Percentiles rank a stretch among this genome's conserved stretches.
These are phyloP conservation scores for Hanseniaspora guilliermondii DNA, from an alignment of 805 yeast genomes.

Conservation along the genomic window DNA sequence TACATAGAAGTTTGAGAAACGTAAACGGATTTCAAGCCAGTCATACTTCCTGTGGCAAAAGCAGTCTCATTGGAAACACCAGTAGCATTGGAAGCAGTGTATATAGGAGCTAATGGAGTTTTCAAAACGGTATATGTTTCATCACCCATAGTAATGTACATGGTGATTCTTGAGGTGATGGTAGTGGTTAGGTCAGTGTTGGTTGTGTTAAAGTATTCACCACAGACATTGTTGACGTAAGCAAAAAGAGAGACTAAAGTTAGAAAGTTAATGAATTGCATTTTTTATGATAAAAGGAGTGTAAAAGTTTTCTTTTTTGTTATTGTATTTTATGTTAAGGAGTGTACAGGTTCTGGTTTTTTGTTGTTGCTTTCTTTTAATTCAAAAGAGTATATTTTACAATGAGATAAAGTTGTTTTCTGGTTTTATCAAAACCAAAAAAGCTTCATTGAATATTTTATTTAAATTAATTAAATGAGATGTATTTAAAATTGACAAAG, in stretches of 20 bases:
- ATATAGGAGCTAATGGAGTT: conserved; percentile 14
- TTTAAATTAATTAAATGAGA: too few species aligned
- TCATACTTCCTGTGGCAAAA: conserved; percentile 16
- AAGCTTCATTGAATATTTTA: too few species aligned
- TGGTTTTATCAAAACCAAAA: neutral
- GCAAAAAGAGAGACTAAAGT: conserved; percentile 8
- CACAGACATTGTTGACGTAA: neutral
- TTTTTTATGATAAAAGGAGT: neutral
- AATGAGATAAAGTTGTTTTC: neutral
- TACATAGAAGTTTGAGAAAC: conserved; percentile 7
- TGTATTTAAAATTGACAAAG: too few species aligned
- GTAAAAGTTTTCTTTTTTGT: neutral
- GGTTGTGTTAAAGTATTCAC: conserved; percentile 17
- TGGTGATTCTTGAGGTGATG: conserved; percentile 12
- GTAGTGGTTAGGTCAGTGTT: conserved; percentile 3
- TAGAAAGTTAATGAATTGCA: conserved; percentile 1
- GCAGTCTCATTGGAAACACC: neutral
- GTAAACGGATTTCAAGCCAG: conserved; percentile 16
- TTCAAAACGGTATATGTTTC: conserved; percentile 10
- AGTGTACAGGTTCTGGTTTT: conserved; percentile 4
- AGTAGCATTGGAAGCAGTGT: conserved; percentile 3
- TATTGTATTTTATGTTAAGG: neutral
- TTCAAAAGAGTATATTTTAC: neutral
- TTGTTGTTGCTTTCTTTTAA: neutral
- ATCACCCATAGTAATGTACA: conserved; percentile 8